Evolutionary conservation across 306 rosid species (phyloP), one percentile per base, ranked within the genome.

Genomic region (Vigna angularis): DNA sequence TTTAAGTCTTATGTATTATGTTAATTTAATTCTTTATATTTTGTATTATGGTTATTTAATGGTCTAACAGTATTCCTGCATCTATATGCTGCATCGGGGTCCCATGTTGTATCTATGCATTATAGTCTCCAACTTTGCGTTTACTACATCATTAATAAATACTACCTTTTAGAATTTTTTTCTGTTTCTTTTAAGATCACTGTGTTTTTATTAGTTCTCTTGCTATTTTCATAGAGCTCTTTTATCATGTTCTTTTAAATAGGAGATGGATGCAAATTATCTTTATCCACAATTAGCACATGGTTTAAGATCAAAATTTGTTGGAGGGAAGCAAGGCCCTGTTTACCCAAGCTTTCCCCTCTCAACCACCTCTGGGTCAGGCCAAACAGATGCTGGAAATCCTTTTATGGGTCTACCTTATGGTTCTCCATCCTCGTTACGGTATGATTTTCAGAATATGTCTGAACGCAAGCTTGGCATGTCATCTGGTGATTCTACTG

Each of bases 291-390:
- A 18, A 51, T 74, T 53, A 62, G n/a, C 62, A 47, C 83, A 45
- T 53, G 70, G 52, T 53, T 59, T 83, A 47, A 63, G 74, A 83
- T 79, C 70, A 51, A 52, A 70, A 51, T 62, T 79, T 79, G 55
- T 32, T 38, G 52, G 73, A 69, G 75, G 65, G 51, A 74, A 68
- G 70, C 78, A 74, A 61, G 78, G 47, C 55, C 56, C 57, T 44
- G 56, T 59, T 62, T 49, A 36, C 65, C 74, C 70, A 16, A 26
- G 48, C 56, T 53, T 52, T 74, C 48, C 56, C 32, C 22, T 34
- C 49, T 53, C 78, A 58, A 70, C 50, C 47, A 49, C 38, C 75
- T 72, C 40, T 72, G 80, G 53, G 51, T 61, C 73, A 50, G 52
- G 49, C 53, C 53, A 48, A 57, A 58, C 30, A 4, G 61, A 83